Base-by-base conservation (phyloP, 208 protist genomes). In the Phytomonas sp. region DNA sequence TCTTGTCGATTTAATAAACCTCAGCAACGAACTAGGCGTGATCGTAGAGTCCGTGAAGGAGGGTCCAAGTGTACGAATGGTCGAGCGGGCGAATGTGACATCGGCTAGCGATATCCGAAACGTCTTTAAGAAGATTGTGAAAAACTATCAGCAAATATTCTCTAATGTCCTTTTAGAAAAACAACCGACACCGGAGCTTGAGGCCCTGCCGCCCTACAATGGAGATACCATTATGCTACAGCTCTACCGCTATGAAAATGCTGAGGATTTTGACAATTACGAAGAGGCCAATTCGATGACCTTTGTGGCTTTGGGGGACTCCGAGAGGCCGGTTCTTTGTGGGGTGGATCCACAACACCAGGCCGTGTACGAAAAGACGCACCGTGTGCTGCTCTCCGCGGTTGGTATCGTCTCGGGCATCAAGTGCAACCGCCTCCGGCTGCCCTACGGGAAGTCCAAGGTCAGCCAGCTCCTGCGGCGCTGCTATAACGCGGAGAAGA, bases 401-500 rank as follows among this genome's bases (percentile, higher is more conserved):
- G 81, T 82, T 26, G 88, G 88, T 52, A 92, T 97, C 65, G 77
- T 97, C 10, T 92, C 88, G 6, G 91, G 88, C 74, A 96, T 96
- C 80, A 88, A 91, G 69, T 95, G 91, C 80, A 96, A 76, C 74
- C 88, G 91, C 23, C 80, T 96, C 67, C 85, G 93, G 45, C 89
- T 97, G 52, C 93, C 93, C n/a, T 97, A 94, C 76, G 90, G 89
- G 31, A 97, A 94, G 74, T 96, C 90, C 36, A 94, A 94, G 75
- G 68, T 97, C 62, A 93, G 82, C 23, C 88, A 92, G 79, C 80
- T 97, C 29, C 81, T 97, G 74, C 87, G 88, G 59, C 88, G 91
- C 29, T 79, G 81, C 66, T 97, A 96, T 83, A 97, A 97, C 67
- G 75, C 78, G 4, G 90, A 97, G 81, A 95, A 95, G 75, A 80